These are phyloP conservation scores for Nemania sp. DNA, from an alignment of 2,329 filamentous ascomycete species.

Conservation along the genomic window DNA sequence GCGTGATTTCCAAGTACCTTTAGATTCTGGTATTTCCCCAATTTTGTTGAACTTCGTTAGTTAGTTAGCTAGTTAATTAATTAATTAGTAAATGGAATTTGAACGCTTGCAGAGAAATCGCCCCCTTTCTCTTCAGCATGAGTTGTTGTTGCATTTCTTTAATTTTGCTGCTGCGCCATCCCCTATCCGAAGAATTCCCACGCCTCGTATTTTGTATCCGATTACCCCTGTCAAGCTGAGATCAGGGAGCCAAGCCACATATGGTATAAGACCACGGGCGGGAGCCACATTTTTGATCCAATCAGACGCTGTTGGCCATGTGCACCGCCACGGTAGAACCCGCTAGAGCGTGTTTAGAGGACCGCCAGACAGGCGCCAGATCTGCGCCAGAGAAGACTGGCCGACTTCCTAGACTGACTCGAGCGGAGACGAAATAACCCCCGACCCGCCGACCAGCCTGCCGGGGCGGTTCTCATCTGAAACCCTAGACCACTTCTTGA, in stretches of 20 bases:
- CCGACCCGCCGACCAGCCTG: conserved; percentile 23
- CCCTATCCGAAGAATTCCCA: conserved; percentile 11
- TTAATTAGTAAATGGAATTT: not conserved
- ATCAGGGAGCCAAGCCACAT: conserved; percentile 26
- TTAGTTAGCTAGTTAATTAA: not conserved
- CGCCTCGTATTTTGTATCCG: not conserved
- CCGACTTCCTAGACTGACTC: conserved; percentile 2
- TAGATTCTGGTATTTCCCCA: no score
- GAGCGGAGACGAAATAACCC: conserved; percentile 10
- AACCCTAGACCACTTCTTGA: conserved; percentile 15
- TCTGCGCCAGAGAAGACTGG: conserved; percentile 5
- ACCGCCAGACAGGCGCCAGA: no score
- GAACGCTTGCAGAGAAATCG: not conserved
- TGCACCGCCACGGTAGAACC: conserved; percentile 33
- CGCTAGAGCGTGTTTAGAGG: not conserved
- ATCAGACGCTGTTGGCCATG: conserved; percentile 13
- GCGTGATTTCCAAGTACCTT: no score
- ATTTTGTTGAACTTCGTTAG: not conserved
- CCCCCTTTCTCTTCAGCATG: conserved; percentile 11
- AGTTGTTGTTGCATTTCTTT: conserved; percentile 4
- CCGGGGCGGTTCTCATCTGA: conserved; percentile 23
- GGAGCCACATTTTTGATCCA: conserved; percentile 11
- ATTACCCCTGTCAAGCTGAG: conserved; percentile 33
- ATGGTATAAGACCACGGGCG: conserved; percentile 12
- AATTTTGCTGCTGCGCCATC: conserved; percentile 26